phyloP scores from a whole-genome alignment of 176 grass and related monocot genomes.

The Zoysia japonica region DNA sequence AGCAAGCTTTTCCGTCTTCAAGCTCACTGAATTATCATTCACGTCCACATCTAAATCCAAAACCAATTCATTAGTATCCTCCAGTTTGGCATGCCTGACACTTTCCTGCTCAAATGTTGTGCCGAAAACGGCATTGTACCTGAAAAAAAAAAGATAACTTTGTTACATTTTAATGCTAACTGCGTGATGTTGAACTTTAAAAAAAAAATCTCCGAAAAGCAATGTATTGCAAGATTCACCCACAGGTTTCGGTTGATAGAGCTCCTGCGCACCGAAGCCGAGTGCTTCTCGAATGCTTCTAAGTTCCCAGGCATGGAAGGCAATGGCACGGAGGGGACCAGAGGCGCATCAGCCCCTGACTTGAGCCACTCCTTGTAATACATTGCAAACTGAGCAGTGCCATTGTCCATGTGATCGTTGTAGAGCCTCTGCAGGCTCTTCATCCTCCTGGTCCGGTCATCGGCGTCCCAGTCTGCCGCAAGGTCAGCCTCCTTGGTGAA shows the following conservation, averaged over 20 bases:
- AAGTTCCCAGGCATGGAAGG: slow-evolving; percentile 39
- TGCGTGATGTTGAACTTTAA: background rate
- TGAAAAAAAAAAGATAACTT: slow-evolving; percentile 35
- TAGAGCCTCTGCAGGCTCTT: slow-evolving; percentile 69
- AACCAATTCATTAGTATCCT: slow-evolving; percentile 39
- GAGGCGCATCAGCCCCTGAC: slow-evolving; percentile 52
- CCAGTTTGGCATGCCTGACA: slow-evolving; percentile 44
- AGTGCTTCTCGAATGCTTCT: slow-evolving; percentile 41
- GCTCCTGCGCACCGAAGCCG: slow-evolving; percentile 47
- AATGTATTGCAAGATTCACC: slow-evolving; percentile 34
- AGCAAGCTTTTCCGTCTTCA: slow-evolving; percentile 51
- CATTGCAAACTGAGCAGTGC: slow-evolving; percentile 72
- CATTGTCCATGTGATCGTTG: slow-evolving; percentile 83
- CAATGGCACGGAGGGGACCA: slow-evolving; percentile 64
- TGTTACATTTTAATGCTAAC: background rate
- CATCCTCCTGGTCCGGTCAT: slow-evolving; percentile 45
- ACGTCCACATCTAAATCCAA: slow-evolving; percentile 43
- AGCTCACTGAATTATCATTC: slow-evolving; percentile 45
- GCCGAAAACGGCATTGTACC: slow-evolving; percentile 90
- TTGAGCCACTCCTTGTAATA: slow-evolving; percentile 99
- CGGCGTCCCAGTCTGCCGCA: slow-evolving; percentile 40
- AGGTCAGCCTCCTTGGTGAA: slow-evolving; percentile 63
- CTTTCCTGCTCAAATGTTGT: slow-evolving; percentile 46
- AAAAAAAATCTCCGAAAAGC: background rate
- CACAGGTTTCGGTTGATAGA: slow-evolving; percentile 82